Evolutionary conservation across 805 yeast genomes (phyloP), one percentile per base, ranked within the genome.

Genomic region (Yamadazyma paraphyllophila): DNA sequence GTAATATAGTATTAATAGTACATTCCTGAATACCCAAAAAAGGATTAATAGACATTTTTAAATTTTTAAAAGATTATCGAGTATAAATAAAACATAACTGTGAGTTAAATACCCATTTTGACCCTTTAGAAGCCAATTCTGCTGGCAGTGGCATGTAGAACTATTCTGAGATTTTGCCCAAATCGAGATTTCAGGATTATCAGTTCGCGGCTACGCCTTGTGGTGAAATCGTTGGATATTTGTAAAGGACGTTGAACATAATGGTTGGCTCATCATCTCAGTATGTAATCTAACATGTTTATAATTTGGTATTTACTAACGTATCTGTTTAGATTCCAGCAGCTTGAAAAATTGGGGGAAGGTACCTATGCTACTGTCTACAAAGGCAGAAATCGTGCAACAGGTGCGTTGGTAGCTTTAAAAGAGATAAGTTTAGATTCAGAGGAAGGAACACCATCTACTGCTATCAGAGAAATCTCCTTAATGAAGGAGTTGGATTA

Each of bases 331-430:
- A 44, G 46, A 33, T 71, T 71, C 57, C 76, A 71, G 53, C 76
- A 71, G 64, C 78, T 88, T 45, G 96, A 89, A 63, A 88, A 88
- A 70, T 77, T 88, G 32, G 96, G 96, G 34, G 96, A 88, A 68
- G 96, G 96, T 40, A 88, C 99, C 0, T 94, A 94, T 68, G 99
- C 99, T 57, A 95, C 97, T n/a, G 99, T 94, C 29, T 94, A 92
- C 72, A 94, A 92, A 60, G 99, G 87, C 34, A 80, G 89, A 60
- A 94, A 88, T 64, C 80, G 88, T 51, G 81, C 83, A 58, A 85
- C 91, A 25, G 97, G 90, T 41, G 90, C 88, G 45, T 75, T 91
- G 14, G 99, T 94, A 14, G 99, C 99, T 0, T 73, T 94, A 58
- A 94, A 94, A 63, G 98, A 94, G 64, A 94, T 94, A 68, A 87